Conservation (phyloP, 179 eudicot species). For the Gypsophila paniculata region DNA sequence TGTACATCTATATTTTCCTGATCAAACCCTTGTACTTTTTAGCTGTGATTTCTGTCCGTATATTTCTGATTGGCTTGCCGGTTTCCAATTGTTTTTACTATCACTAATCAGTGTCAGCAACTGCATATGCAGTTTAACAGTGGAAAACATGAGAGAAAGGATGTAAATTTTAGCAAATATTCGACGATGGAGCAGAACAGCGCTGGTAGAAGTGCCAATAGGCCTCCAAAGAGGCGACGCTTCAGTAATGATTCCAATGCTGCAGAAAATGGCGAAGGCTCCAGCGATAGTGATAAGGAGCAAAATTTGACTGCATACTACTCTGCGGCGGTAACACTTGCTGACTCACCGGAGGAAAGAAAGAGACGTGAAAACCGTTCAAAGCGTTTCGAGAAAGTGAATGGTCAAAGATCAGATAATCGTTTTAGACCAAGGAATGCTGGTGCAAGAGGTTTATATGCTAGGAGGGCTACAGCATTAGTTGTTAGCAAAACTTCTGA, state of each 20-base stretch:
- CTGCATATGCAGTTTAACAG: conserved; percentile 48
- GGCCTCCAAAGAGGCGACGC: conserved; percentile 71
- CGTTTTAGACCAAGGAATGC: conserved; percentile 43
- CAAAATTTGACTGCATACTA: conserved; percentile 63
- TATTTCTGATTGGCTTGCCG: neutral
- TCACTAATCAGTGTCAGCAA: conserved; percentile 4
- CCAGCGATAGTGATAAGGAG: conserved; percentile 91
- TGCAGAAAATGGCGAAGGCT: conserved; percentile 58
- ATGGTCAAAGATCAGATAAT: conserved; percentile 48
- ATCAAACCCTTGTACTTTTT: neutral
- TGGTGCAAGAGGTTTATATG: conserved; percentile 54
- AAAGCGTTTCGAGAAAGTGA: conserved; percentile 76
- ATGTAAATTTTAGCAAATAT: conserved; percentile 37
- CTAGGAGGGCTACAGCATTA: conserved; percentile 62
- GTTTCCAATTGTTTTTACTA: neutral
- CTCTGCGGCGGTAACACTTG: conserved; percentile 63
- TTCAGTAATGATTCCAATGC: conserved; percentile 43
- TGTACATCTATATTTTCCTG: neutral
- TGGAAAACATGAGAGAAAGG: conserved; percentile 58
- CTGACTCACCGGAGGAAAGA: conserved; percentile 86
- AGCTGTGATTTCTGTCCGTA: neutral
- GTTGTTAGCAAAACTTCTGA: conserved; percentile 55
- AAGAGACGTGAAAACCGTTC: conserved; percentile 84
- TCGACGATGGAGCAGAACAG: conserved; percentile 39
- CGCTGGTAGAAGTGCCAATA: conserved; percentile 39